Evolutionary conservation across 2,329 filamentous ascomycete species (phyloP).

Genomic region (Metarhizium humberi): DNA sequence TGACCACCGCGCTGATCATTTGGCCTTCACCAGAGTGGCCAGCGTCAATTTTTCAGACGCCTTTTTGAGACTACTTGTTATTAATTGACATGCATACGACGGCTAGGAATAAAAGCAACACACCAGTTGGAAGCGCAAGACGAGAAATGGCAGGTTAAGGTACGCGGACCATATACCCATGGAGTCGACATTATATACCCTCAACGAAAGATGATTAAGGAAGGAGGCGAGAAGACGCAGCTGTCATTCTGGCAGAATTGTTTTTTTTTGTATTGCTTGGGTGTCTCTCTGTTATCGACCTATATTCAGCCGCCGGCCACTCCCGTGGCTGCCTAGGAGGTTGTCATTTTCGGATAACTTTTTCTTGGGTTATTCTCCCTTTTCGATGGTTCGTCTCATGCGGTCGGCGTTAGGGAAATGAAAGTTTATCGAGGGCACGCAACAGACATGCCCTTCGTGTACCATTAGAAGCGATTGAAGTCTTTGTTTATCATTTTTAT

Average conservation of each 20-base stretch:
- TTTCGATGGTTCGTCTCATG: slow-evolving; percentile 1
- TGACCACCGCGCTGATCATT: neutral
- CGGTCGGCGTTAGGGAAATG: slow-evolving; percentile 5
- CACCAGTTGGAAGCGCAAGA: neutral
- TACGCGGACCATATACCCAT: neutral
- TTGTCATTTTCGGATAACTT: neutral
- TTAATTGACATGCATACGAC: neutral
- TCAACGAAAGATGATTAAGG: neutral
- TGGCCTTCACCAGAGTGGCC: neutral
- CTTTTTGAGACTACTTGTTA: neutral
- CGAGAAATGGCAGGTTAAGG: neutral
- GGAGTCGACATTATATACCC: neutral
- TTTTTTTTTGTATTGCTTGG: neutral
- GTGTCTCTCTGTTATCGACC: neutral
- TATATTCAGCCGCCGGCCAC: neutral
- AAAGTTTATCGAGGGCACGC: neutral
- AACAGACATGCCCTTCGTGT: neutral
- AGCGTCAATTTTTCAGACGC: neutral
- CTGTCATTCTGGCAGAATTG: neutral
- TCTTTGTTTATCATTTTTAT: neutral
- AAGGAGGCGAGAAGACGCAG: neutral
- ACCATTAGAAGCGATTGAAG: neutral
- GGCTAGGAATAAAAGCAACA: neutral
- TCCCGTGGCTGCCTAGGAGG: neutral
- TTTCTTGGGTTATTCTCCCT: slow-evolving; percentile 3